These are phyloP conservation scores for Teratosphaeria viscida DNA, from an alignment of 2,329 filamentous ascomycete genomes.

Conservation along the genomic window DNA sequence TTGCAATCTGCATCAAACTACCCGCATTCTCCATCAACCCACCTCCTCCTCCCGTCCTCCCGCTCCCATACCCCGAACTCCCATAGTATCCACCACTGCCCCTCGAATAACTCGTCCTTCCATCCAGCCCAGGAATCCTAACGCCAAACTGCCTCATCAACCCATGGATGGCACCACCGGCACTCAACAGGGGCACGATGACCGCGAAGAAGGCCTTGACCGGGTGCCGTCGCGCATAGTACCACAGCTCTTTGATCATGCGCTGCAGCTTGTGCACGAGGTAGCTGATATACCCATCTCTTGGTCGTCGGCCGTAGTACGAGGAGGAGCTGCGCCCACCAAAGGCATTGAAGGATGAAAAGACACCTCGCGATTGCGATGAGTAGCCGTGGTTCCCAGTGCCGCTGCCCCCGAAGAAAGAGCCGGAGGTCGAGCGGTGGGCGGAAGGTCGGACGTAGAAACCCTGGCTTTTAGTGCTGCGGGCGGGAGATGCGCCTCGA, in stretches of 20 bases:
- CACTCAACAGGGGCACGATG: slow-evolving; percentile 72
- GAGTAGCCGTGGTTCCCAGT: neutral
- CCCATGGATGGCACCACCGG: slow-evolving; percentile 66
- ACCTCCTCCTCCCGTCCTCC: slow-evolving; percentile 21
- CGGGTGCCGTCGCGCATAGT: slow-evolving; percentile 74
- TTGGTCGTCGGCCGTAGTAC: slow-evolving; percentile 69
- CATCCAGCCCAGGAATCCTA: slow-evolving; percentile 52
- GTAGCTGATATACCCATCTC: slow-evolving; percentile 65
- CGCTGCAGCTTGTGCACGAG: slow-evolving; percentile 66
- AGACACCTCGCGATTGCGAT: slow-evolving; percentile 17
- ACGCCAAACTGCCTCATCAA: slow-evolving; percentile 72
- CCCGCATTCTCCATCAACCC: slow-evolving; percentile 37
- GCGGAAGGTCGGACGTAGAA: slow-evolving; percentile 17
- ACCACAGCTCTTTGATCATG: slow-evolving; percentile 67
- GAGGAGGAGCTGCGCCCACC: slow-evolving; percentile 45
- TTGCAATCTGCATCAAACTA: slow-evolving; percentile 40
- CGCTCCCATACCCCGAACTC: slow-evolving; percentile 30
- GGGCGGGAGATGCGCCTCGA: slow-evolving; percentile 8
- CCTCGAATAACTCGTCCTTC: slow-evolving; percentile 13
- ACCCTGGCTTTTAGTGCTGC: slow-evolving; percentile 7
- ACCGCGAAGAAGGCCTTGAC: slow-evolving; percentile 82
- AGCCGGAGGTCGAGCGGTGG: slow-evolving; percentile 8
- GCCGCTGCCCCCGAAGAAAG: slow-evolving; percentile 12
- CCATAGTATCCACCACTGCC: slow-evolving; percentile 35
- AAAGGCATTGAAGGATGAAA: slow-evolving; percentile 8